Conservation (phyloP, 257 asterid species). For the Cordia subcordata region DNA sequence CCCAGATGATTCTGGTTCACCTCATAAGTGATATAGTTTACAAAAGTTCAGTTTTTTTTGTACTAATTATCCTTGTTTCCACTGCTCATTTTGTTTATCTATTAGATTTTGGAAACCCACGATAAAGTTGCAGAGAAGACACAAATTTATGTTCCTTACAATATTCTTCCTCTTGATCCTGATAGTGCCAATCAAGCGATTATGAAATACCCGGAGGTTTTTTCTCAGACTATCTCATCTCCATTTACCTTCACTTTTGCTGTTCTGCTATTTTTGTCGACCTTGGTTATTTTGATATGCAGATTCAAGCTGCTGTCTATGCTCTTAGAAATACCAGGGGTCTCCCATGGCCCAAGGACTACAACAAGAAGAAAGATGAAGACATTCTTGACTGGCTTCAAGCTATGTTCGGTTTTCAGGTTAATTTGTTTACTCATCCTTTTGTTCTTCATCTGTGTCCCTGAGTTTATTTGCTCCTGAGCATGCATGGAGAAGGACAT, state of each 20-base stretch:
- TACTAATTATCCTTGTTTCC: neutral
- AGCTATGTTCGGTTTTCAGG: slow-evolving; percentile 99
- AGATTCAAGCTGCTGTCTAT: slow-evolving; percentile 95
- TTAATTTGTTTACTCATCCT: neutral
- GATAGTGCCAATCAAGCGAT: slow-evolving; percentile 97
- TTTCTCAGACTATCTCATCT: slow-evolving; percentile 10
- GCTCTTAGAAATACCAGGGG: slow-evolving; percentile 93
- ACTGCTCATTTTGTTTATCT: slow-evolving; percentile 1
- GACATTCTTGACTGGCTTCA: slow-evolving; percentile 99
- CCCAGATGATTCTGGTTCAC: no score
- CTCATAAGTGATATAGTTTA: no score
- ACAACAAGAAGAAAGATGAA: slow-evolving; percentile 96
- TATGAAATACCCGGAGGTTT: slow-evolving; percentile 97
- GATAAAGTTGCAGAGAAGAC: slow-evolving; percentile 98
- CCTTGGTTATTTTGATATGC: slow-evolving; percentile 19
- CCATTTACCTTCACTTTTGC: slow-evolving; percentile 4
- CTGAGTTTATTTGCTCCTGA: neutral
- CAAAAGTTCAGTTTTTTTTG: no score
- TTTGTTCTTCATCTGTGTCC: neutral
- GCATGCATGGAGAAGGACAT: no score
- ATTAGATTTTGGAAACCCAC: slow-evolving; percentile 86
- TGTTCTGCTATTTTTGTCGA: slow-evolving; percentile 8
- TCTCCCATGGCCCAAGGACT: slow-evolving; percentile 98
- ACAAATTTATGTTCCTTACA: slow-evolving; percentile 90
- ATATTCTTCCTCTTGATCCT: slow-evolving; percentile 96